Conservation (phyloP, 768 basidiomycete species). For the Boletus sp. region DNA sequence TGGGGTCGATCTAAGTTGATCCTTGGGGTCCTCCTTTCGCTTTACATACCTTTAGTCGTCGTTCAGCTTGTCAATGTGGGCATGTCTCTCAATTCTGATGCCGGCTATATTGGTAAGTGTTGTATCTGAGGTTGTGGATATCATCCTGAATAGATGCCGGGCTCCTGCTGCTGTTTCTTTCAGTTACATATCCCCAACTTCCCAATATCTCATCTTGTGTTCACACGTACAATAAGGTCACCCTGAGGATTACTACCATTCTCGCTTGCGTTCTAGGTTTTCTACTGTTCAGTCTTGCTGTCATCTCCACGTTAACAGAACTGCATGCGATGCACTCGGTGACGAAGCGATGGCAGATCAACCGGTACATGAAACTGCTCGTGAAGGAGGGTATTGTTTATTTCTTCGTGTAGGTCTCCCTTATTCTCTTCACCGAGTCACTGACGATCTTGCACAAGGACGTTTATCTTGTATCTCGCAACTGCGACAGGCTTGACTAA, state of each 20-base stretch:
- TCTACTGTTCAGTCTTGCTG: no score
- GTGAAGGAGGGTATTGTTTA: no score
- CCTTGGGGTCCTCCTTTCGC: neutral
- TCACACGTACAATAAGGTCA: neutral
- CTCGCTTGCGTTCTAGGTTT: neutral
- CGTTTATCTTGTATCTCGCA: neutral
- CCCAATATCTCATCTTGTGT: neutral
- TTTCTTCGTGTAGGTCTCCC: neutral
- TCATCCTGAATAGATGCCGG: neutral
- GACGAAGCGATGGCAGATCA: neutral
- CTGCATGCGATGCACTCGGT: neutral
- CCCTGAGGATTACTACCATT: neutral
- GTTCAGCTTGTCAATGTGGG: neutral
- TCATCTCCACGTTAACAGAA: no score
- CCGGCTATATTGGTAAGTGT: neutral
- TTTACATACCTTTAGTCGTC: neutral
- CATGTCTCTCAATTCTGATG: neutral
- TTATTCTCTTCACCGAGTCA: neutral
- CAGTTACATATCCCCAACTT: neutral
- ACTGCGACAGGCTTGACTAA: neutral
- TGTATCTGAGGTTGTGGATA: neutral
- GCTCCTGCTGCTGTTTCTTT: no score
- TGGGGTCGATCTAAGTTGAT: slow-evolving; percentile 1
- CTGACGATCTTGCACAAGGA: neutral
- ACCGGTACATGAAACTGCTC: neutral